Base-by-base conservation (phyloP, 495 filamentous ascomycete species). In the Recurvomyces mirabilis region DNA sequence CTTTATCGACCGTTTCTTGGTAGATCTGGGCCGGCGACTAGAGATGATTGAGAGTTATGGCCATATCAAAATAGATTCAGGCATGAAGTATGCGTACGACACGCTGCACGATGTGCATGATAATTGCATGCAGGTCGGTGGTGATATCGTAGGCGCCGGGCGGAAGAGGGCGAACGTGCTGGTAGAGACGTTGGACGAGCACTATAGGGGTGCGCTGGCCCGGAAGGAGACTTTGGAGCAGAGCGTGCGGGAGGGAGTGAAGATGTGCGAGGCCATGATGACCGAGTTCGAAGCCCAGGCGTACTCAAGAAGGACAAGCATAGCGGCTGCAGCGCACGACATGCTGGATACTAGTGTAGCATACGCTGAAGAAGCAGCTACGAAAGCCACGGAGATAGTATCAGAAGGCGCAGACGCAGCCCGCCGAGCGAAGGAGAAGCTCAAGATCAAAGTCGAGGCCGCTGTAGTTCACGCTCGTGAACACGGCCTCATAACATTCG, bases 31-130 rank as follows among this genome's bases (percentile, higher is more conserved):
- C 61, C 72, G 80, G 54, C 75, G 87, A 35, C 65, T 96, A 19
- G 87, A 88, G 55, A 84, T 84, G 69, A 77, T 95, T 33, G 93
- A 96, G 64, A 74, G 76, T 49, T 95, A 91, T 48, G 81, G 83
- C 29, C 86, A 91, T 46, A 62, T 84, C 28, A 84, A 80, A 31
- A 68, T 94, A 45, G 91, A 96, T 59, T 66, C 82, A 17, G 80
- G 84, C 43, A 77, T 96, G 38, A 75, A 77, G 26, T 72, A 82
- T 36, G 88, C 88, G 14, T 89, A 93, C 60, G 66, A 76, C 4
- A 91, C 87, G 0, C 65, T 99, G 12, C 82, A 89, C 55, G 82
- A 88, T 12, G 87, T 99, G 3, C 75, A 85, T 44, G 78, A 82
- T 50, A 78, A 84, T 48, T 99, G 91, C 60, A 86, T 83, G 5